Conservation (phyloP, 2,329 filamentous ascomycete species). For the Microcera coccophila region DNA sequence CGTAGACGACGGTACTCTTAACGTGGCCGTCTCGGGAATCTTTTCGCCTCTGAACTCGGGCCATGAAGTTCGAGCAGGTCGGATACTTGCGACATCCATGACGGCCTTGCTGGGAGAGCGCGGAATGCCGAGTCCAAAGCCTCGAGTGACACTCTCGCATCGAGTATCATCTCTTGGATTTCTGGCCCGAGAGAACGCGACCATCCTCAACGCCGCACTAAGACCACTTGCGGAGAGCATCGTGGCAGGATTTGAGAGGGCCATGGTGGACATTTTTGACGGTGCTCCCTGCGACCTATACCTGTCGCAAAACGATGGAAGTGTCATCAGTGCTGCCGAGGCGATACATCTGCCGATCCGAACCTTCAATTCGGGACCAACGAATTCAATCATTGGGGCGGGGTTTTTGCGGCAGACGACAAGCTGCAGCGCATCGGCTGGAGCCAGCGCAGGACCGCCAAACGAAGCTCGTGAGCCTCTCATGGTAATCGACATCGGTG, state of each 20-base stretch:
- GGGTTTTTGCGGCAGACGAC: constrained; percentile 46
- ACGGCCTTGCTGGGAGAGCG: no score
- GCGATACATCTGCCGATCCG: constrained; percentile 49
- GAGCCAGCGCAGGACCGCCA: neutral
- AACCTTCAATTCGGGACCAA: constrained; percentile 52
- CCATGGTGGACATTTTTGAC: constrained; percentile 41
- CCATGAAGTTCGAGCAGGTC: constrained; percentile 39
- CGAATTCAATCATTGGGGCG: constrained; percentile 51
- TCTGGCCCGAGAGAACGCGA: constrained; percentile 49
- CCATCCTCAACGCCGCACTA: constrained; percentile 52
- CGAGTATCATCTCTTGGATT: constrained; percentile 43
- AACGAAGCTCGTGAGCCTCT: constrained; percentile 22
- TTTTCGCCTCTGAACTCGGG: constrained; percentile 45
- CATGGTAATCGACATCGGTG: constrained; percentile 56
- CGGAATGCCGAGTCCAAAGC: no score
- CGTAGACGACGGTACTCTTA: constrained; percentile 32
- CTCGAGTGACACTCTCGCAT: constrained; percentile 41
- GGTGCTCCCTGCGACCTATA: constrained; percentile 41
- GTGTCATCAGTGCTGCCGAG: constrained; percentile 44
- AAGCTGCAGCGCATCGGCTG: neutral
- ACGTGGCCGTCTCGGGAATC: constrained; percentile 42
- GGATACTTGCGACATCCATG: constrained; percentile 32
- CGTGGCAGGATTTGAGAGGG: constrained; percentile 44
- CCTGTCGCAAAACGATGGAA: constrained; percentile 53
- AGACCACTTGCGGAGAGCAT: constrained; percentile 44